Evolutionary conservation across 257 asterid genomes (phyloP), one percentile per base, ranked within the genome.

Genomic region (Anisodus acutangulus): DNA sequence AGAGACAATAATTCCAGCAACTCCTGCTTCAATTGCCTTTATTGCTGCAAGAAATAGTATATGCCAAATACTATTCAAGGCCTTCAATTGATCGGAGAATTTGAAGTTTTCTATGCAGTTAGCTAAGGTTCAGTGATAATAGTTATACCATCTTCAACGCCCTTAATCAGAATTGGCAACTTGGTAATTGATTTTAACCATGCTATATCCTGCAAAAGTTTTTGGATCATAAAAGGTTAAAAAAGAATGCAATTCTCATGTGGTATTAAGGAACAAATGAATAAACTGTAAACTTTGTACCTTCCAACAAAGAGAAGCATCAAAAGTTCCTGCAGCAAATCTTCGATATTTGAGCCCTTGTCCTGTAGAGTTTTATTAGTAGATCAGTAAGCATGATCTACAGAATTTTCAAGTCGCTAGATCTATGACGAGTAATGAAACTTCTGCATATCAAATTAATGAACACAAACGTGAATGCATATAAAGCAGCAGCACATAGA

Each of bases 151-250:
- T 90, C 95, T 87, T 93, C 97, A 71, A 93, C 39, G 60, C 97
- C 95, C 87, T 93, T 91, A 45, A 93, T 84, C 79, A 93, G 86
- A 84, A 93, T 86, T 7, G 97, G 95, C 87, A 90, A 88, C 47
- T 78, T 87, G 57, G 95, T 91, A 84, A 91, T 88, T 86, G 95
- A 89, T 86, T 84, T 93, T 82, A 93, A 87, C 97, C 97, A 93
- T 9, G 82, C 89, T 82, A 93, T 90, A 86, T 93, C 97, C 95
- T 92, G 93, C 80, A 85, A 85, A 22, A 9, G 35, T 62, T 37
- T 63, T 41, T 78, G 64, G 31, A 78, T 6, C 4, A 78, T 31
- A 26, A 8, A 49, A 2, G 49, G 3, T 51, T 78, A 78, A 15
- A 53, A 31, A 31, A 2, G 49, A 78, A 6, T 26, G 60, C 49